These are phyloP conservation scores for Abortiporus biennis DNA, from an alignment of 1,284 basidiomycete species.

Conservation along the genomic window DNA sequence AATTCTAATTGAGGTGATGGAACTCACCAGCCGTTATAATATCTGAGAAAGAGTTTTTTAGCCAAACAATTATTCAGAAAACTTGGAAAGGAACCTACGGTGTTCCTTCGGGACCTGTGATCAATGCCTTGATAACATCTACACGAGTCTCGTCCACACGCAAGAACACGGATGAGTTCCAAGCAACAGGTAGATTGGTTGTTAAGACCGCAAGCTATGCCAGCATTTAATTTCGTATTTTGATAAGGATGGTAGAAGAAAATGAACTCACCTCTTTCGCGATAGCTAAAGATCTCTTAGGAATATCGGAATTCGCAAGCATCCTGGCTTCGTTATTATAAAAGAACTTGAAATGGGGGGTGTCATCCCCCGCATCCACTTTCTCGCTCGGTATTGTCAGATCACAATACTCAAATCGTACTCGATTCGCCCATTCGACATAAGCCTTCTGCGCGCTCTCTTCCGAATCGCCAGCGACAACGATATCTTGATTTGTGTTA, in stretches of 20 bases:
- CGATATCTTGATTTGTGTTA: slow-evolving; percentile 23
- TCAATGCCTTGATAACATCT: slow-evolving; percentile 86
- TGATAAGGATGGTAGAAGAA: slow-evolving; percentile 4
- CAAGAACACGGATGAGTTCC: slow-evolving; percentile 87
- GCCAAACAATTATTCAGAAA: slow-evolving; percentile 3
- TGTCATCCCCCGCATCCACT: slow-evolving; percentile 39
- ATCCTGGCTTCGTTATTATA: slow-evolving; percentile 76
- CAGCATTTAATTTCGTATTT: slow-evolving; percentile 1
- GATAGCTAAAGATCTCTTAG: slow-evolving; percentile 84
- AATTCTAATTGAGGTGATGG: slow-evolving; percentile 1
- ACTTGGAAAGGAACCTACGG: slow-evolving; percentile 51
- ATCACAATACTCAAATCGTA: slow-evolving; percentile 86
- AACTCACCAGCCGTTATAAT: slow-evolving; percentile 76
- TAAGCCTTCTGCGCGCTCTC: slow-evolving; percentile 68
- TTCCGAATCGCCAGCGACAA: slow-evolving; percentile 53
- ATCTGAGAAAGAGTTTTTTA: slow-evolving; percentile 34
- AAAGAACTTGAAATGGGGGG: slow-evolving; percentile 72
- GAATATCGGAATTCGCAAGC: slow-evolving; percentile 74
- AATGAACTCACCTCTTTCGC: slow-evolving; percentile 71
- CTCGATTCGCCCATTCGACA: slow-evolving; percentile 73
- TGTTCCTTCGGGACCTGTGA: slow-evolving; percentile 87
- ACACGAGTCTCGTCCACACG: slow-evolving; percentile 83
- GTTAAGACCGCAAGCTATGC: slow-evolving; percentile 80
- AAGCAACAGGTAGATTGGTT: slow-evolving; percentile 83
- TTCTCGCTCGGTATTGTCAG: slow-evolving; percentile 43